Evolutionary conservation across 192 early-diverging fungal species (phyloP).

Genomic region (Umbelopsis ramanniana): DNA sequence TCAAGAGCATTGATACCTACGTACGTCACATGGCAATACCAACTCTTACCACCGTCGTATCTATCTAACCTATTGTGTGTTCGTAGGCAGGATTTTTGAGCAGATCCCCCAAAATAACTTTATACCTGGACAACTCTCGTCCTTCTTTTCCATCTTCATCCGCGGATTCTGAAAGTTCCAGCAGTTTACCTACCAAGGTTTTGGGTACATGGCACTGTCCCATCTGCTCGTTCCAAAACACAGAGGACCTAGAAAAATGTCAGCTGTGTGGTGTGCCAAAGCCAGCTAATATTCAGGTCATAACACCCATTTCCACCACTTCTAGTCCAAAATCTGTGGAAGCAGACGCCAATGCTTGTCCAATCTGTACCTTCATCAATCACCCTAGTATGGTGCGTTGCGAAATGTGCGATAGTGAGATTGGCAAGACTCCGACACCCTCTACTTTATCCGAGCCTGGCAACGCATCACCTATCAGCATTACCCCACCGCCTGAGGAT

Average conservation of each 20-base stretch:
- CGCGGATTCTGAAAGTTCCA: background rate
- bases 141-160: conserved; percentile 25
- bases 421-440: conserved; percentile 42
- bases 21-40: conserved; percentile 33
- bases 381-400: conserved; percentile 78
- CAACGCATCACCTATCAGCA: conserved; percentile 29
- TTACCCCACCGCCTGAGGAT: conserved; percentile 7
- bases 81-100: conserved; percentile 56
- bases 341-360: conserved; percentile 57
- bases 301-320: background rate
- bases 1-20: conserved; percentile 52
- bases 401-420: conserved; percentile 82
- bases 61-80: background rate
- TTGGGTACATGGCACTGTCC: conserved; percentile 54
- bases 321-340: conserved; percentile 9
- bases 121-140: conserved; percentile 40
- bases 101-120: conserved; percentile 69
- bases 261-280: conserved; percentile 59
- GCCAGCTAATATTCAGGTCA: background rate
- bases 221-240: conserved; percentile 57
- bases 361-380: conserved; percentile 88
- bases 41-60: background rate
- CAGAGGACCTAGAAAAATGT: conserved; percentile 47
- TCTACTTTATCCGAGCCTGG: conserved; percentile 35
- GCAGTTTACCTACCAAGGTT: conserved; percentile 20